Conservation (phyloP, 2,329 filamentous ascomycete genomes). For the Penicillium sp. region DNA sequence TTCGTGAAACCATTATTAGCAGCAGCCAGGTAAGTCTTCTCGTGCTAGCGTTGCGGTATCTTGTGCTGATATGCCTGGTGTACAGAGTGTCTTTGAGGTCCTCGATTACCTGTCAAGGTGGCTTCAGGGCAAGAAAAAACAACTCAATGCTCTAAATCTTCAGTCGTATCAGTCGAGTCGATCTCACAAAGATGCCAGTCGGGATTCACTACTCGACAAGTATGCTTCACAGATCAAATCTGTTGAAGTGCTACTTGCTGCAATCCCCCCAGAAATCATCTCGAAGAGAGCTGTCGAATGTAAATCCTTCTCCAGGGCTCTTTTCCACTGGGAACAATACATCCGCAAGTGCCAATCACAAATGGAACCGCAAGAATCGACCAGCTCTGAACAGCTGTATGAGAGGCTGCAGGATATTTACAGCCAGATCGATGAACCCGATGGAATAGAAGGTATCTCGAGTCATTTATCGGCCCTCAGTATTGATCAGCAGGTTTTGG, state of each 20-base stretch:
- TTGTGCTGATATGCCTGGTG: slow-evolving; percentile 13
- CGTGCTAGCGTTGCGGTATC: background rate
- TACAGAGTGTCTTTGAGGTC: slow-evolving; percentile 81
- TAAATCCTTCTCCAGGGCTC: slow-evolving; percentile 85
- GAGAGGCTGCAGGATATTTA: slow-evolving; percentile 91
- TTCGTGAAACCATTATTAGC: slow-evolving; percentile 77
- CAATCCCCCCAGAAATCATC: slow-evolving; percentile 73
- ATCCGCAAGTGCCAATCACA: slow-evolving; percentile 65
- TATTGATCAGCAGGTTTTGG: slow-evolving; percentile 89
- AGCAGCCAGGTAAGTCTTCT: slow-evolving; percentile 76
- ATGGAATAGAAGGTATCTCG: slow-evolving; percentile 93
- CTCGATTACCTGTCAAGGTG: slow-evolving; percentile 92
- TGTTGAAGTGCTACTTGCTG: slow-evolving; percentile 75
- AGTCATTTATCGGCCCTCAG: slow-evolving; percentile 85
- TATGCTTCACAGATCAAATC: slow-evolving; percentile 57
- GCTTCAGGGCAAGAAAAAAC: slow-evolving; percentile 77
- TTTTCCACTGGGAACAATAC: slow-evolving; percentile 95
- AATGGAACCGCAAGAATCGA: slow-evolving; percentile 55
- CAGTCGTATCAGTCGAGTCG: slow-evolving; percentile 39
- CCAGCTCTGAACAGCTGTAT: slow-evolving; percentile 68
- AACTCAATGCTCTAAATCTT: slow-evolving; percentile 42
- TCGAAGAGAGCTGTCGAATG: slow-evolving; percentile 90
- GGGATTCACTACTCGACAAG: slow-evolving; percentile 39
- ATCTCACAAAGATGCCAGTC: slow-evolving; percentile 35
- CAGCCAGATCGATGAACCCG: slow-evolving; percentile 95